phyloP scores from a whole-genome alignment of 768 basidiomycete species.

The Collybia nuda region DNA sequence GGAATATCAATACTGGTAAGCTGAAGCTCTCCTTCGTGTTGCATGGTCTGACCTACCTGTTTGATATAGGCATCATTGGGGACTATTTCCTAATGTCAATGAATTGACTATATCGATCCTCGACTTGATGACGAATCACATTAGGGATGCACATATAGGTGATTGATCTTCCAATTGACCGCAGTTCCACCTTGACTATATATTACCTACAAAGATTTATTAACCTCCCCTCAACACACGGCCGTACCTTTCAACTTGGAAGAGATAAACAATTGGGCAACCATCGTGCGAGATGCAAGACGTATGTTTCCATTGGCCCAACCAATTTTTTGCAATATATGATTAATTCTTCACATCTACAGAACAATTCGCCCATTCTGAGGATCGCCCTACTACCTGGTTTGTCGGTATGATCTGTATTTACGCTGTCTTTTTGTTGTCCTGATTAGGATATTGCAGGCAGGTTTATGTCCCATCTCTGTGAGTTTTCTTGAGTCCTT shows the following conservation, averaged over 20 bases:
- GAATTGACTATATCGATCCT: slow-evolving; percentile 15
- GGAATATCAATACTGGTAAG: slow-evolving; percentile 36
- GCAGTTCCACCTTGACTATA: neutral
- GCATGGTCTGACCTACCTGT: neutral
- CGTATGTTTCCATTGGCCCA: neutral
- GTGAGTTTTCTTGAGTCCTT: neutral
- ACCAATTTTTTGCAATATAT: too few relatives aligned
- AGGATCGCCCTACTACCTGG: neutral
- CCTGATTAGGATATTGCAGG: neutral
- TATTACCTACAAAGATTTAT: too few relatives aligned
- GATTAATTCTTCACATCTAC: neutral
- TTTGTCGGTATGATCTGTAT: neutral
- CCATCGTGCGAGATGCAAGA: neutral
- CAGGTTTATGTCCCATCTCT: slow-evolving; percentile 10
- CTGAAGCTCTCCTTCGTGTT: too few relatives aligned
- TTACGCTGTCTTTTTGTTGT: too few relatives aligned
- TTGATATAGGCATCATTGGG: slow-evolving; percentile 32
- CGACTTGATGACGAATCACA: slow-evolving; percentile 21
- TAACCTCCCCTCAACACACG: too few relatives aligned
- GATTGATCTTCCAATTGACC: neutral
- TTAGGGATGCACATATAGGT: slow-evolving; percentile 15
- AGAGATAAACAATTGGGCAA: neutral
- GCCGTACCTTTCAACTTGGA: too few relatives aligned
- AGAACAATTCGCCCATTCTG: neutral
- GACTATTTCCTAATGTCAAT: slow-evolving; percentile 27